phyloP scores from a whole-genome alignment of 169 alveolate species.

The Plasmodium fragile region DNA sequence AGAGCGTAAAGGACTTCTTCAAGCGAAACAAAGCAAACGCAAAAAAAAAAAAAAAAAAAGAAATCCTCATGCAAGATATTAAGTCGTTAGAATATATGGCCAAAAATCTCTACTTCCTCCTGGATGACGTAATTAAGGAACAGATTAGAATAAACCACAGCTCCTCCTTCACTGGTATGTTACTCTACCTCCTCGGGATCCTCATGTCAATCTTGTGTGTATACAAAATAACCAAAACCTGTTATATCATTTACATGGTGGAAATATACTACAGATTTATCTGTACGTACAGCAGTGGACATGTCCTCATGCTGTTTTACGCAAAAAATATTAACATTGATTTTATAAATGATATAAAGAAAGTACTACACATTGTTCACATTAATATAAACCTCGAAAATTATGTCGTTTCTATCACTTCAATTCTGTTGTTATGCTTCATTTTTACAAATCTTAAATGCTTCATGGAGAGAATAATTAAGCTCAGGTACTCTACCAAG shows the following conservation, averaged over 20 bases:
- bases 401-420: conserved; percentile 52
- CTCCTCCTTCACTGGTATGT: conserved; percentile 37
- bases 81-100: conserved; percentile 65
- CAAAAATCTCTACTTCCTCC: conserved; percentile 45
- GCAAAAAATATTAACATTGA: conserved; percentile 53
- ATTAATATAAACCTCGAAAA: conserved; percentile 51
- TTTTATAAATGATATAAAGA: conserved; percentile 43
- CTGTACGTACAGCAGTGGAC: conserved; percentile 52
- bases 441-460: conserved; percentile 61
- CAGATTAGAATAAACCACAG: conserved; percentile 60
- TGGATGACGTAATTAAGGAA: conserved; percentile 59
- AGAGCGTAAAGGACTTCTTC: conserved; percentile 65
- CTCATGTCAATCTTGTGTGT: conserved; percentile 54
- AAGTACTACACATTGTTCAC: conserved; percentile 48
- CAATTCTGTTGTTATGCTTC: conserved; percentile 41
- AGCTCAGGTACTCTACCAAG: conserved; percentile 39
- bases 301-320: conserved; percentile 51
- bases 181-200: conserved; percentile 45
- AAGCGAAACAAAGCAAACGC: conserved; percentile 10
- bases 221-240: conserved; percentile 49
- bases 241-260: conserved; percentile 64
- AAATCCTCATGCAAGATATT: conserved; percentile 40
- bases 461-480: conserved; percentile 68
- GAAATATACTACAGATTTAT: conserved; percentile 46
- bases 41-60: conserved; percentile 33